A percentile compares a stretch with the other conserved stretches of the same genome.
These are phyloP conservation scores for Epichloe amarillans DNA, from an alignment of 2,329 filamentous ascomycete species.

Conservation along the genomic window DNA sequence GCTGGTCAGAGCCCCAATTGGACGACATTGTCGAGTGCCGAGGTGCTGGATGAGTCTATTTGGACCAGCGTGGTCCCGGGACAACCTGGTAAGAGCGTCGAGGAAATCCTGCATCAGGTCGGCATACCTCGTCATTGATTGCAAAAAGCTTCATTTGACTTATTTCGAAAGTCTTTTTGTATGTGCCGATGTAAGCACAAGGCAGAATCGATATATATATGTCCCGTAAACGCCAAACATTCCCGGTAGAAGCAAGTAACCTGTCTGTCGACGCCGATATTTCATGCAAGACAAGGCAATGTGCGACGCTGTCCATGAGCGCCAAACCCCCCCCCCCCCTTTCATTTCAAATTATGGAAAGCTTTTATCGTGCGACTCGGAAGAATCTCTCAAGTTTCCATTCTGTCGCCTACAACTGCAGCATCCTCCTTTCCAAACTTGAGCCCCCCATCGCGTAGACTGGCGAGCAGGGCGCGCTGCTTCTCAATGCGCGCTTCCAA, in stretches of 20 bases:
- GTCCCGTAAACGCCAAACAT: background rate
- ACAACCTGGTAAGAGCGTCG: constrained; percentile 44
- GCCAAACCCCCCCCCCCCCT: background rate
- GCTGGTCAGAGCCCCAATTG: constrained; percentile 79
- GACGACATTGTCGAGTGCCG: constrained; percentile 49
- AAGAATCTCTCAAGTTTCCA: constrained; percentile 23
- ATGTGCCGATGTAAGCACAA: background rate
- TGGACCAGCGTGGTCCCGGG: constrained; percentile 60
- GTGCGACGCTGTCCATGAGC: background rate
- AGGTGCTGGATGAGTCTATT: constrained; percentile 45
- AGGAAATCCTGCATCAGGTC: constrained; percentile 48
- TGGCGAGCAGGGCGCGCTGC: constrained; percentile 46
- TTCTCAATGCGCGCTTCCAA: constrained; percentile 49
- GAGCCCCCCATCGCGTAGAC: constrained; percentile 35
- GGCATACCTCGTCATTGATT: constrained; percentile 20
- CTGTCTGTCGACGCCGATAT: background rate
- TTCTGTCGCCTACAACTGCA: constrained; percentile 19
- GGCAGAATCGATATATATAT: background rate
- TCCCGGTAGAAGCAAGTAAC: background rate
- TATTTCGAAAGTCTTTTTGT: background rate
- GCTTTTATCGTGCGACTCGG: background rate
- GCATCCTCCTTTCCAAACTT: constrained; percentile 19
- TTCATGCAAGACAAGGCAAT: background rate
- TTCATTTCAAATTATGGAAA: background rate
- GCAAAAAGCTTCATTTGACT: background rate